Evolutionary conservation across 306 rosid species (phyloP).

Genomic region (Pyrus betulifolia): DNA sequence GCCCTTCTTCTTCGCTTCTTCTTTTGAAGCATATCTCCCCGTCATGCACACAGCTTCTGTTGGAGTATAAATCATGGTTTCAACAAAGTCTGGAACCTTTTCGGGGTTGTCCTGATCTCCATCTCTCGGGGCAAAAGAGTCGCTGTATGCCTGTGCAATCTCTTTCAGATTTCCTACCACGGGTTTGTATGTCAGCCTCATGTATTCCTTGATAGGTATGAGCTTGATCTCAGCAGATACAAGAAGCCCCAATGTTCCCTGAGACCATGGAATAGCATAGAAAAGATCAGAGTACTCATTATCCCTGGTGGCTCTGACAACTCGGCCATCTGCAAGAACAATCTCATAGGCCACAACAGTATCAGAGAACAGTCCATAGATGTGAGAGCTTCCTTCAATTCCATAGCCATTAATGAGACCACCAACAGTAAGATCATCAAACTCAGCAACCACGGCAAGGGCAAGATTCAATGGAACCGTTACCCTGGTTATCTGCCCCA

Average conservation of each 20-base stretch:
- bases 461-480: slow-evolving; percentile 86
- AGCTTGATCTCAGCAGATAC: slow-evolving; percentile 94
- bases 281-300: slow-evolving; percentile 86
- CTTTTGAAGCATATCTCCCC: slow-evolving; percentile 75
- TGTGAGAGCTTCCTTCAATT: slow-evolving; percentile 95
- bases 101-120: slow-evolving; percentile 79
- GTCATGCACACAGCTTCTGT: slow-evolving; percentile 83
- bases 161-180: slow-evolving; percentile 71
- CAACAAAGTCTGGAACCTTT: slow-evolving; percentile 93
- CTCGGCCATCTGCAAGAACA: slow-evolving; percentile 82
- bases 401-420: slow-evolving; percentile 98
- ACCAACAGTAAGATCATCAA: slow-evolving; percentile 97
- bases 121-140: slow-evolving; percentile 87
- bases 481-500: slow-evolving; percentile 87
- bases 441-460: slow-evolving; percentile 94
- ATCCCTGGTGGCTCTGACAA: slow-evolving; percentile 87
- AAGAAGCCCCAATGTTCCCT: slow-evolving; percentile 92
- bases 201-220: slow-evolving; percentile 79
- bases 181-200: slow-evolving; percentile 77
- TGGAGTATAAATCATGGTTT: slow-evolving; percentile 72
- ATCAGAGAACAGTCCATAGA: slow-evolving; percentile 82
- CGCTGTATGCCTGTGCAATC: slow-evolving; percentile 66
- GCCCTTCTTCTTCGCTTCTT: slow-evolving; percentile 94
- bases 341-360: slow-evolving; percentile 89
- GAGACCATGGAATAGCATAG: slow-evolving; percentile 90